Evolutionary conservation across 768 basidiomycete genomes (phyloP).

Genomic region (Obba rivulosa): DNA sequence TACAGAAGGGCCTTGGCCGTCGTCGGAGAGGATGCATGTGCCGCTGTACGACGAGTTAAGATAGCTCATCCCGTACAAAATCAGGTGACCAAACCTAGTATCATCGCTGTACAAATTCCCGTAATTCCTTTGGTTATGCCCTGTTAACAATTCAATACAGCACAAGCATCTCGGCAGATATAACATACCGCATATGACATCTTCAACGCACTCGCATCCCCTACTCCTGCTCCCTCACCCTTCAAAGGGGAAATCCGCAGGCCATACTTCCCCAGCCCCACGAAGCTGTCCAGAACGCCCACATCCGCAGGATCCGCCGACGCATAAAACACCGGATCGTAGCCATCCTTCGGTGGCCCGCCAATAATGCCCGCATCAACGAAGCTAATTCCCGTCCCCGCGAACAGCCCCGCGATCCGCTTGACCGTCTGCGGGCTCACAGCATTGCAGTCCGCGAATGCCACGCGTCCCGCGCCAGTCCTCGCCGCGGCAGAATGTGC

Average conservation of each 20-base stretch:
- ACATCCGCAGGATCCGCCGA: conserved; percentile 33
- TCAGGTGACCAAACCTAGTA: conserved; percentile 34
- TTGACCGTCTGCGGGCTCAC: conserved; percentile 47
- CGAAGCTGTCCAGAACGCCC: conserved; percentile 34
- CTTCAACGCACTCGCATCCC: conserved; percentile 58
- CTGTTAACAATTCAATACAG: conserved; percentile 21
- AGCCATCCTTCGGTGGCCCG: conserved; percentile 42
- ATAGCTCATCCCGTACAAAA: neutral
- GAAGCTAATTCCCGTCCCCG: conserved; percentile 34
- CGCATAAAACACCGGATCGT: conserved; percentile 53
- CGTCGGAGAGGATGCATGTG: conserved; percentile 52
- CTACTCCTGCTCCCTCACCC: conserved; percentile 43
- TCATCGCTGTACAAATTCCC: conserved; percentile 50
- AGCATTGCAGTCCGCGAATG: conserved; percentile 55
- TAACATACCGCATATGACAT: conserved; percentile 56
- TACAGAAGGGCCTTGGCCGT: conserved; percentile 52
- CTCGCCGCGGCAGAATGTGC: conserved; percentile 16
- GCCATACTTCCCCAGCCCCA: conserved; percentile 35
- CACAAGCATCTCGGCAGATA: neutral
- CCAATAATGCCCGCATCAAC: conserved; percentile 57
- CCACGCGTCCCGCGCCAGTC: conserved; percentile 4
- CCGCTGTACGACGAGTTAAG: conserved; percentile 29
- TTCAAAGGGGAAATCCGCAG: conserved; percentile 40
- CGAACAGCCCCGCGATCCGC: conserved; percentile 41
- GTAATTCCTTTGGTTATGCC: conserved; percentile 53